Evolutionary conservation across 2,329 filamentous ascomycete genomes (phyloP), one percentile per base, ranked within the genome.

Genomic region (Saccharata proteae): DNA sequence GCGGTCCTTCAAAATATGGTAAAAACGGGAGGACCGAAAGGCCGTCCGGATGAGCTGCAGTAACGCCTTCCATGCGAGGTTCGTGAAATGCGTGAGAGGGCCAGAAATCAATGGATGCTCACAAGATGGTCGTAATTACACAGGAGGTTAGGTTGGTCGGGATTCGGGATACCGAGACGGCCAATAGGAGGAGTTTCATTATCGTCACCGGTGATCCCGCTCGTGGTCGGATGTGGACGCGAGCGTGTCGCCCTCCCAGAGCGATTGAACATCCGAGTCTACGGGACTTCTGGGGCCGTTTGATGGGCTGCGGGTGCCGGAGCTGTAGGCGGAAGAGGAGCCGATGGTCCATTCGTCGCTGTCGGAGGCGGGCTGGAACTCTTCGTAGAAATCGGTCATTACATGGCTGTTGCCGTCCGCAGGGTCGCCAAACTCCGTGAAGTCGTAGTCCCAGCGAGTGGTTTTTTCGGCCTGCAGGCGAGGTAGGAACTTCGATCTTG

Each of bases 361-460:
- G 43, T 86, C 77, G 30, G 70, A 67, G 26, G 69, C 48, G 8
- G 46, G 45, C 37, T 59, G 57, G 40, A 61, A 61, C 29, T 61
- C 55, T 43, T 68, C 69, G 41, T 72, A 69, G 25, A 75, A 60
- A 32, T 65, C 66, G 30, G 69, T 63, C 39, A 75, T 55, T 37
- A 62, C 67, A 40, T 72, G 71, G 21, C 65, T 64, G 43, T 68
- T 67, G 29, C 60, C 53, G 28, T 64, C 58, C 37, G 60, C 51
- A 12, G 58, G 56, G 36, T 92, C 80, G 45, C 88, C 88, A 36
- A 78, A 60, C 61, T 94, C 86, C 38, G 93, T 76, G 44, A 85
- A 93, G 47, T 94, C 86, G 58, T 96, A 94, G 44, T 94, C 82
- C 85, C 86, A 96, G 39, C 88, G 75, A 58, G 81, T 83, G 43